Percentiles rank a stretch among this genome's conserved stretches.
Evolutionary conservation across 306 rosid species (phyloP).

Genomic region (Alnus rubra): DNA sequence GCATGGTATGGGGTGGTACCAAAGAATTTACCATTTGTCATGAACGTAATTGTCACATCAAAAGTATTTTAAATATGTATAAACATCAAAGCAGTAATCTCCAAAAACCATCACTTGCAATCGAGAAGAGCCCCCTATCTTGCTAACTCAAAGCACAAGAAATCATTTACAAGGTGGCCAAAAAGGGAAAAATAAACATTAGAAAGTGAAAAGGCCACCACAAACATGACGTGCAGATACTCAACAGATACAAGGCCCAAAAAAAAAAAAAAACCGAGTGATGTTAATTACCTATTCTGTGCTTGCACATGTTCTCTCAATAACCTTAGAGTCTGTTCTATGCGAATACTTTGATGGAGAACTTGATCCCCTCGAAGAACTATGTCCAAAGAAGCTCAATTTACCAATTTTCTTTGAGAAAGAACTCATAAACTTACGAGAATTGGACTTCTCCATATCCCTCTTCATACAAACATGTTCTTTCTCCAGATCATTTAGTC

Average conservation of each 20-base stretch:
- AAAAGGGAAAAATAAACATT: constrained; percentile 27
- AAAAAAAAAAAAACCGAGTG: constrained; percentile 14
- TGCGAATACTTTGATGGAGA: constrained; percentile 87
- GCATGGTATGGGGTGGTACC: neutral
- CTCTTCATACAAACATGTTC: constrained; percentile 99
- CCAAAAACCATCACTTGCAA: constrained; percentile 40
- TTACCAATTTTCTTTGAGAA: constrained; percentile 82
- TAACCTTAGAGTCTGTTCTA: constrained; percentile 92
- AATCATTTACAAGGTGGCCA: constrained; percentile 47
- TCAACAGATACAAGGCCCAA: constrained; percentile 16
- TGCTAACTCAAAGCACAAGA: constrained; percentile 27
- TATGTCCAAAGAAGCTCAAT: constrained; percentile 74
- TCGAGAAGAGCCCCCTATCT: constrained; percentile 40
- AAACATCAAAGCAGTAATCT: constrained; percentile 35
- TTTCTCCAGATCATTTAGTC: constrained; percentile 90
- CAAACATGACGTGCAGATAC: constrained; percentile 49
- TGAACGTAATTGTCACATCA: neutral
- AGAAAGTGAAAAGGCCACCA: constrained; percentile 34
- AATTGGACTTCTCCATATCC: constrained; percentile 85
- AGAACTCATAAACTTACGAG: constrained; percentile 84
- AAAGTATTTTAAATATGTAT: constrained; percentile 22
- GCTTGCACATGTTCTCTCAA: constrained; percentile 97
- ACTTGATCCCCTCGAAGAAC: constrained; percentile 85
- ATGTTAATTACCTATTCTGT: constrained; percentile 58
- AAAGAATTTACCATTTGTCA: neutral